These are phyloP conservation scores for Wickerhamomyces xylosicus DNA, from an alignment of 805 yeast species.

Conservation along the genomic window DNA sequence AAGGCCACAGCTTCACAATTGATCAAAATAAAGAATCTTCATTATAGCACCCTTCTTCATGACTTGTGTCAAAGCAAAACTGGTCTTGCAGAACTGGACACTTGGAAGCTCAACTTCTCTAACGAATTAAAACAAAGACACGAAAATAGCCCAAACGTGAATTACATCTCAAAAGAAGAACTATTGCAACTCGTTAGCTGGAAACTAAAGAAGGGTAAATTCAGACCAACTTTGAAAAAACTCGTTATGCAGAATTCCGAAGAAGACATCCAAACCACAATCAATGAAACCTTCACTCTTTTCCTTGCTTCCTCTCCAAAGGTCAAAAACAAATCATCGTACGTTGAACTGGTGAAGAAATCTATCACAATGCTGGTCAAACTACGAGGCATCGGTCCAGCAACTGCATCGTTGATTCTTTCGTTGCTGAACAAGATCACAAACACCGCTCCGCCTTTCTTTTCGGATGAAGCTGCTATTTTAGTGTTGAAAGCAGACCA, in stretches of 20 bases:
- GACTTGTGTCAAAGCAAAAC: slow-evolving; percentile 2
- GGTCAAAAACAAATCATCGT: slow-evolving; percentile 1
- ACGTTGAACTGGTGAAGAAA: slow-evolving; percentile 5
- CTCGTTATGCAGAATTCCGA: slow-evolving; percentile 14
- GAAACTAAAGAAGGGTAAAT: slow-evolving; percentile 20
- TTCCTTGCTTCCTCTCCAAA: slow-evolving; percentile 1
- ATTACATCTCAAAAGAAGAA: slow-evolving; percentile 11
- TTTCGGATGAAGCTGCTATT: slow-evolving; percentile 17
- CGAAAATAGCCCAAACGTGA: not conserved
- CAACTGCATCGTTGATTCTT: slow-evolving; percentile 17
- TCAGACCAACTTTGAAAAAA: slow-evolving; percentile 16
- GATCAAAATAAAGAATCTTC: not conserved
- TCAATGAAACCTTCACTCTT: slow-evolving; percentile 7
- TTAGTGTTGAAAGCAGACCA: slow-evolving; percentile 5
- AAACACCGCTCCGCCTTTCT: slow-evolving; percentile 16
- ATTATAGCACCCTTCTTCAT: not conserved
- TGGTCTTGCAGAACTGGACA: slow-evolving; percentile 10
- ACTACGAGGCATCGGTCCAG: slow-evolving; percentile 20
- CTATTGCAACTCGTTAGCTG: slow-evolving; percentile 16
- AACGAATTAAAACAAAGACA: slow-evolving; percentile 1
- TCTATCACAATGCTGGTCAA: slow-evolving; percentile 5
- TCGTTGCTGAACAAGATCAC: slow-evolving; percentile 11
- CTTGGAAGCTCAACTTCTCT: slow-evolving; percentile 12
- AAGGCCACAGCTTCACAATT: not conserved
- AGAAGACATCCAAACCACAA: slow-evolving; percentile 4